A percentile compares a stretch with the other conserved stretches of the same genome.
Evolutionary conservation across 139 green algal species (phyloP).

Genomic region (Picochlorum sp.): DNA sequence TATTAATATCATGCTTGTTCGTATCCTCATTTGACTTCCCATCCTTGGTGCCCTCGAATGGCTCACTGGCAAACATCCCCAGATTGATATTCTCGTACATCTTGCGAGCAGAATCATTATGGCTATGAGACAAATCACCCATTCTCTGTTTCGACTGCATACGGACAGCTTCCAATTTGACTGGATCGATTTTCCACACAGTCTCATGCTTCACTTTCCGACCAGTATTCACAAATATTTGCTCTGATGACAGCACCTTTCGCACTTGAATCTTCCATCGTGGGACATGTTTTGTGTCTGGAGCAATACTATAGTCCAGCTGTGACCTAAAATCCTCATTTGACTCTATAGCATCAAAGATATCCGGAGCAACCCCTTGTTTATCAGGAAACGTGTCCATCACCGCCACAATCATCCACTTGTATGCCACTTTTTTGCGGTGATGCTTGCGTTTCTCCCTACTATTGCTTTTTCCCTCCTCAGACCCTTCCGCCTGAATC

Average conservation of each 20-base stretch:
- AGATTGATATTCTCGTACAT: no score
- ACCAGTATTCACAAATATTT: slow-evolving; percentile 31
- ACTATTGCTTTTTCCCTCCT: neutral
- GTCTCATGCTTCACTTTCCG: slow-evolving; percentile 34
- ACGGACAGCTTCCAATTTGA: neutral
- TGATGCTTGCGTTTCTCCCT: slow-evolving; percentile 25
- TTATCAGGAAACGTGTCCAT: slow-evolving; percentile 6
- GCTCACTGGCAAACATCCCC: no score
- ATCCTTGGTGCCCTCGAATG: no score
- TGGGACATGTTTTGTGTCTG: slow-evolving; percentile 30
- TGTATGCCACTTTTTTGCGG: slow-evolving; percentile 24
- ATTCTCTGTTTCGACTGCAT: neutral
- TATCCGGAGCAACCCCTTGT: slow-evolving; percentile 6
- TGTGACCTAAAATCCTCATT: slow-evolving; percentile 4
- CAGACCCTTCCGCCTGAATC: neutral
- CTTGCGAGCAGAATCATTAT: no score
- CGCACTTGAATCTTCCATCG: slow-evolving; percentile 38
- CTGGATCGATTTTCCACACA: slow-evolving; percentile 25
- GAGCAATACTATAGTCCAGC: slow-evolving; percentile 31
- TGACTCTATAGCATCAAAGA: slow-evolving; percentile 19
- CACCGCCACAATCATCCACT: slow-evolving; percentile 32
- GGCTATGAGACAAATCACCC: neutral
- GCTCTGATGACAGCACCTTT: slow-evolving; percentile 29
- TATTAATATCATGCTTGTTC: no score
- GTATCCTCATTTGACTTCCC: no score